Percentiles rank a stretch among this genome's conserved stretches.
Conservation (phyloP, 257 asterid species). For the Anisodus tanguticus region DNA sequence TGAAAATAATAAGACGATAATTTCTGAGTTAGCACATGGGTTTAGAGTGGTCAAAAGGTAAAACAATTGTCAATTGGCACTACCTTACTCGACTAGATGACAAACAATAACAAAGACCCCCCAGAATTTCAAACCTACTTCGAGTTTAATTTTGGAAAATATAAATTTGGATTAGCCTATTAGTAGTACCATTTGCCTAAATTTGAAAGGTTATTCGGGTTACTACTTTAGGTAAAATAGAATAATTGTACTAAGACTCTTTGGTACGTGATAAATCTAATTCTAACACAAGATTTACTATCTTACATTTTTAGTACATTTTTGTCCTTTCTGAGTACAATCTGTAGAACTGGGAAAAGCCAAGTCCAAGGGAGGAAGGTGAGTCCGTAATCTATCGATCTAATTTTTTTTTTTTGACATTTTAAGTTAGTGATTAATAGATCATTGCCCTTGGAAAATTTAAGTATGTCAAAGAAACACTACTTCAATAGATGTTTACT, state of each 20-base stretch:
- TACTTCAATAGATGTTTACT: no score
- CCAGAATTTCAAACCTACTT: not conserved
- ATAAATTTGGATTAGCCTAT: not conserved
- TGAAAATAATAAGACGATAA: not conserved
- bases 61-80: not conserved
- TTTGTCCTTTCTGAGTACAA: not conserved
- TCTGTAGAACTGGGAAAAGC: not conserved
- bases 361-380: not conserved
- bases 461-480: no score
- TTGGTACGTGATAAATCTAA: not conserved
- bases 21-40: conserved; percentile 22
- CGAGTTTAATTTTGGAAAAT: not conserved
- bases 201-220: not conserved
- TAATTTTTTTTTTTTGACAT: not conserved
- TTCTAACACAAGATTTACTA: not conserved
- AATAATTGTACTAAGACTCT: not conserved
- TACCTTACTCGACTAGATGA: not conserved
- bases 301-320: not conserved
- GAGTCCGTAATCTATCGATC: not conserved
- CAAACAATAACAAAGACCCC: not conserved
- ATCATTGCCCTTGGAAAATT: not conserved
- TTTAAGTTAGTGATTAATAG: not conserved
- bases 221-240: not conserved
- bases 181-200: not conserved
- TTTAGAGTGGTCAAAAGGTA: not conserved